Base-by-base conservation (phyloP, 2,329 filamentous ascomycete species). In the Paecilomyces niveus region DNA sequence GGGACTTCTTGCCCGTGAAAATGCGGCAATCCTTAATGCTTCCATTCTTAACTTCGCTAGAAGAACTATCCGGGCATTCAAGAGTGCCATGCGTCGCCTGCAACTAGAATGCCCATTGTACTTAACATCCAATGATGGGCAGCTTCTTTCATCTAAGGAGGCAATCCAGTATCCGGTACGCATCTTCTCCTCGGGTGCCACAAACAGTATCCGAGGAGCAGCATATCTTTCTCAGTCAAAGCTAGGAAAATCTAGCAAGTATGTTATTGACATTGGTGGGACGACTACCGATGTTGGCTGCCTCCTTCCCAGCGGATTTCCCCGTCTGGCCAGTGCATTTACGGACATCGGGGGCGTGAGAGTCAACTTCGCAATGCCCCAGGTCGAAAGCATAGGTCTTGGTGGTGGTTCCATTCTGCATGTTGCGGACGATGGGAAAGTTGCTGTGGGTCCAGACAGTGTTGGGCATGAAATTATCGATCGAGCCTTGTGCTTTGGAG, bases 241-340 rank as follows among this genome's bases (percentile, higher is more conserved):
- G 54, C 54, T 21, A 61, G 68, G 21, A 65, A 64, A 7, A 61
- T 68, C 54, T 70, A 64, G 35, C 59, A 76, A 72, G 58, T 76
- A 62, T 59, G 85, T 88, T 0, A 81, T 88, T 1, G 86, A 89
- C 64, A 83, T 89, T 56, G 86, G 86, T 0, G 85, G 86, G 2
- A 89, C 86, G 0, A 88, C 85, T 0, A 83, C 84, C 0, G 86
- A 88, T 62, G 83, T 87, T 10, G 85, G 86, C 0, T 70, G 86
- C 0, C 69, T 89, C 3, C 76, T 85, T 6, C 76, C 81, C 0
- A 87, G 82, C 54, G 85, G 86, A 0, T 85, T 88, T 54, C 86
- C 86, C 0, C 77, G 85, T 32, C 83, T 87, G 67, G 81, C 83
- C 54, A 82, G 84, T 4, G 83, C 84, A 0, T 87, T 85, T 61